phyloP scores from a whole-genome alignment of 495 filamentous ascomycete genomes.

The Neurospora sp. region DNA sequence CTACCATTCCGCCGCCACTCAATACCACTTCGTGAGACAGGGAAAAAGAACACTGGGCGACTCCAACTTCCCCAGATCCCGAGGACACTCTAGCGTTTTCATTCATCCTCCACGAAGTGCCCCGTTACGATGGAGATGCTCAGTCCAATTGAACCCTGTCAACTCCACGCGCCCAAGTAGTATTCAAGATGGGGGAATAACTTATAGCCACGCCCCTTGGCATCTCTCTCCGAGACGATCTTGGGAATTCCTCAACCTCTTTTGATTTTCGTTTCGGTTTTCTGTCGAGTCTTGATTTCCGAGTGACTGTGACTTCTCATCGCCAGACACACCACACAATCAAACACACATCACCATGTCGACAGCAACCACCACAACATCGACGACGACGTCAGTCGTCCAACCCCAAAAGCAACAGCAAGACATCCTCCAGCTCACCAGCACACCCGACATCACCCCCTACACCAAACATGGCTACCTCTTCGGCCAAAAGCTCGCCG shows the following conservation, averaged over 20 bases:
- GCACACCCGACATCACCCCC: constrained; percentile 14
- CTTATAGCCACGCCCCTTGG: background rate
- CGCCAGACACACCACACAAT: background rate
- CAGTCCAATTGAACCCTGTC: background rate
- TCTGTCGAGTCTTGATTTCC: background rate
- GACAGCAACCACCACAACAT: background rate
- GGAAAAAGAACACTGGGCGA: background rate
- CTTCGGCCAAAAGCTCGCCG: constrained; percentile 44
- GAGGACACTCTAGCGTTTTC: background rate
- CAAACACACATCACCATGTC: background rate
- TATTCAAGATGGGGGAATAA: background rate
- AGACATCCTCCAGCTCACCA: background rate
- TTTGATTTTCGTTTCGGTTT: background rate
- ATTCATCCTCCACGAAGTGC: background rate
- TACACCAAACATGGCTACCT: constrained; percentile 43
- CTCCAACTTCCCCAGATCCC: background rate
- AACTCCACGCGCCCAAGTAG: background rate
- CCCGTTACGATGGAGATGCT: background rate
- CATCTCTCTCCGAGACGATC: background rate
- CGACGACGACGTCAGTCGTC: background rate
- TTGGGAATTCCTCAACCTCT: background rate
- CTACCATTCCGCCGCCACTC: background rate
- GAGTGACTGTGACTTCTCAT: background rate
- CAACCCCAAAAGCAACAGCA: background rate
- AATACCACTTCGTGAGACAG: background rate